Conservation (phyloP, 2,329 filamentous ascomycete species). For the Aspergillus pseudoterreus region DNA sequence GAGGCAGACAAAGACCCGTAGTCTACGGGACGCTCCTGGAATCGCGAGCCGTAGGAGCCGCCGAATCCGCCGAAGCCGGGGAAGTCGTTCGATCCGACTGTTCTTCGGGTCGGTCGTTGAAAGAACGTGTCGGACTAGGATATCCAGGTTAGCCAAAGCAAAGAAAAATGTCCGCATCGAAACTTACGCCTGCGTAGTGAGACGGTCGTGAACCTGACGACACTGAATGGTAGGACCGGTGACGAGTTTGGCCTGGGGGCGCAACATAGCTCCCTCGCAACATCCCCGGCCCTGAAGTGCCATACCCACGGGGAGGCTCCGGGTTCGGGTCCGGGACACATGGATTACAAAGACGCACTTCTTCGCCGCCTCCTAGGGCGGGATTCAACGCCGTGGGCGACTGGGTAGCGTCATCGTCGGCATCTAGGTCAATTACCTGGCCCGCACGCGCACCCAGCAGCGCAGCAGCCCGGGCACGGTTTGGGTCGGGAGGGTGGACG, state of each 20-base stretch:
- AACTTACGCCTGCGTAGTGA: slow-evolving; percentile 14
- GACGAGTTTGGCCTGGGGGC: slow-evolving; percentile 15
- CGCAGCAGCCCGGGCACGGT: slow-evolving; percentile 39
- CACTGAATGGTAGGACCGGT: slow-evolving; percentile 25
- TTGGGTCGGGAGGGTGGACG: slow-evolving; percentile 65
- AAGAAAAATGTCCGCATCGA: no score
- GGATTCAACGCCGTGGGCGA: slow-evolving; percentile 38
- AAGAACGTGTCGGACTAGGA: slow-evolving; percentile 11
- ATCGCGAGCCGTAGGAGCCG: slow-evolving; percentile 9
- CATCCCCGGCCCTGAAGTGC: slow-evolving; percentile 15
- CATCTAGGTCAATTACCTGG: slow-evolving; percentile 47
- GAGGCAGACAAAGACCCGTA: slow-evolving; percentile 14
- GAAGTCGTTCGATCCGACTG: slow-evolving; percentile 24
- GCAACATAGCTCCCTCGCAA: slow-evolving; percentile 5
- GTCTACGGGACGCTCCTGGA: slow-evolving; percentile 14
- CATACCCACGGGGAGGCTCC: slow-evolving; percentile 47
- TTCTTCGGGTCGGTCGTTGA: slow-evolving; percentile 21
- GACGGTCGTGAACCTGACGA: slow-evolving; percentile 12
- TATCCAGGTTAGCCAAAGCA: neutral
- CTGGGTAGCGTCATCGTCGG: slow-evolving; percentile 30
- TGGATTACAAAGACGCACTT: slow-evolving; percentile 68
- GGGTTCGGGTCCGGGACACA: slow-evolving; percentile 68
- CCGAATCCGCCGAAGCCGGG: slow-evolving; percentile 13
- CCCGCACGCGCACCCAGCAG: slow-evolving; percentile 39
- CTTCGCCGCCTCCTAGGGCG: slow-evolving; percentile 60